Evolutionary conservation across 208 protist genomes (phyloP).

Genomic region (Acanthamoeba quina): DNA sequence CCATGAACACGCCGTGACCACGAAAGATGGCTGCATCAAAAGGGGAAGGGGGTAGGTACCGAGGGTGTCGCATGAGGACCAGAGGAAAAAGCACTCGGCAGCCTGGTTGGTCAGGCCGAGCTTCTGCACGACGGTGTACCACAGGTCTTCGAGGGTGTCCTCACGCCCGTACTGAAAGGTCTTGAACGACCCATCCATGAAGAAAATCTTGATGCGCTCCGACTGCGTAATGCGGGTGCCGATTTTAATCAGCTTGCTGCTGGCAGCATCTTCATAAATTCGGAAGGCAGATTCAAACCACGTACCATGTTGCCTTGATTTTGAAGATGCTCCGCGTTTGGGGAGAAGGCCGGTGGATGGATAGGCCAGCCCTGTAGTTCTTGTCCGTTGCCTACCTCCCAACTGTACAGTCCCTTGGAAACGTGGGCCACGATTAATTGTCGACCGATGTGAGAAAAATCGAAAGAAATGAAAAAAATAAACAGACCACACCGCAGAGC

Average conservation of each 20-base stretch:
- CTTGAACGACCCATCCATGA: slow-evolving; percentile 73
- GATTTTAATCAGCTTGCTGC: background rate
- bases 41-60: background rate
- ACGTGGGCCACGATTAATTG: too few relatives aligned
- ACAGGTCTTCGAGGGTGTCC: slow-evolving; percentile 71
- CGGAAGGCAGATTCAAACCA: background rate
- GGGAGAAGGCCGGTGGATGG: background rate
- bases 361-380: background rate
- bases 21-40: too few relatives aligned
- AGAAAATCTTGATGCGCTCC: slow-evolving; percentile 72
- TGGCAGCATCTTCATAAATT: background rate
- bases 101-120: slow-evolving; percentile 65
- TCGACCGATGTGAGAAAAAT: background rate
- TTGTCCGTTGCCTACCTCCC: too few relatives aligned
- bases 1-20: background rate
- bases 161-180: background rate
- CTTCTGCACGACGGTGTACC: slow-evolving; percentile 63
- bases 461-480: background rate
- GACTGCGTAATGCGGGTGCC: background rate
- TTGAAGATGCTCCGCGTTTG: background rate
- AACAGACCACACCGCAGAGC: background rate
- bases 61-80: slow-evolving; percentile 63
- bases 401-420: too few relatives aligned
- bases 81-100: slow-evolving; percentile 73
- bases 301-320: background rate